These are phyloP conservation scores for Coemansia sp. DNA, from an alignment of 192 early-diverging fungal genomes.

Conservation along the genomic window DNA sequence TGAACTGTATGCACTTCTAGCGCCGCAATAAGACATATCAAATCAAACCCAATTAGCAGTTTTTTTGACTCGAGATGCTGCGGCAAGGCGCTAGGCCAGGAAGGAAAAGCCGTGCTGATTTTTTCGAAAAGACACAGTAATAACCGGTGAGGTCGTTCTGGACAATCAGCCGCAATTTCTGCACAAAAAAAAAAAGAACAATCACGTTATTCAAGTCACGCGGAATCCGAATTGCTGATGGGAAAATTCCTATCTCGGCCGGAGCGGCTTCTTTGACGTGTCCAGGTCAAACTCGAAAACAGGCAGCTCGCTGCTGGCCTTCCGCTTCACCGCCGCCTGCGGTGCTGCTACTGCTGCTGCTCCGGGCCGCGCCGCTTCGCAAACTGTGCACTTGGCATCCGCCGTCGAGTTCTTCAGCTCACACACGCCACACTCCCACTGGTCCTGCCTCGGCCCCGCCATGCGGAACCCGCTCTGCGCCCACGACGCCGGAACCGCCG, in stretches of 20 bases:
- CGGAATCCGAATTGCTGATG: not conserved
- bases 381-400: conserved; percentile 22
- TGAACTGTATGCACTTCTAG: not conserved
- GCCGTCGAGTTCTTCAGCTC: conserved; percentile 15
- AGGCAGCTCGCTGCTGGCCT: conserved; percentile 26
- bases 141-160: conserved; percentile 27
- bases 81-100: no score
- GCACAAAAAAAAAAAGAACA: not conserved
- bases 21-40: not conserved
- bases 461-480: not conserved
- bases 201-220: no score
- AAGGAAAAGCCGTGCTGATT: not conserved
- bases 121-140: not conserved
- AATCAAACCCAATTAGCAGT: no score
- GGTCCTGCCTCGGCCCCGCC: not conserved
- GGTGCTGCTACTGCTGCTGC: not conserved
- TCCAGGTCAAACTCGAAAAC: conserved; percentile 31
- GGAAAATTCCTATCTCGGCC: not conserved
- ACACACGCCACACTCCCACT: conserved; percentile 28
- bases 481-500: conserved; percentile 3
- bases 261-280: conserved; percentile 5
- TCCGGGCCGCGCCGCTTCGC: conserved; percentile 20
- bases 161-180: not conserved
- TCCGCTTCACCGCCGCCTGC: conserved; percentile 4
- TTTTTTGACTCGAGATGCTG: no score